Conservation (phyloP, 805 yeast species). For the Tetrapisispora arboricola region DNA sequence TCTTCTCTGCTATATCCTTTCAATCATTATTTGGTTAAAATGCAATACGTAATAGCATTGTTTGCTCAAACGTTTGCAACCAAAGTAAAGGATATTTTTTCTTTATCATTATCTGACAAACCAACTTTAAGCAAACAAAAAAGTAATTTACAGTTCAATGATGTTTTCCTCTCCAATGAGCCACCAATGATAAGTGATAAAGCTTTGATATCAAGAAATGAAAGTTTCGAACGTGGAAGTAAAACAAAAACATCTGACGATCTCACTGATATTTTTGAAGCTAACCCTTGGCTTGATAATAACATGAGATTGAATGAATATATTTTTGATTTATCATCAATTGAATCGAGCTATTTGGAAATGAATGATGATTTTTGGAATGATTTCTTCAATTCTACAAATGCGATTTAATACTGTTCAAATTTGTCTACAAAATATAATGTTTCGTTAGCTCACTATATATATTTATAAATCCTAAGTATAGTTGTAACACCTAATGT, state of each 20-base stretch:
- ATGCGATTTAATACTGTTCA: neutral
- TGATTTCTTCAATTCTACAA: conserved; percentile 26
- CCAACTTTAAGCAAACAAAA: neutral
- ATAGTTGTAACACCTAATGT: neutral
- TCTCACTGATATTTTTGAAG: neutral
- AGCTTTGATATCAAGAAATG: neutral
- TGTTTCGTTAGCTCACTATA: no score
- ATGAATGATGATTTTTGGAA: conserved; percentile 67
- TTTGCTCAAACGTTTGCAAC: conserved; percentile 55
- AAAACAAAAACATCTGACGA: neutral
- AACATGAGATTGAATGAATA: conserved; percentile 18
- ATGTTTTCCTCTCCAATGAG: neutral
- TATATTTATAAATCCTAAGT: neutral
- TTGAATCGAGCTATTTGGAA: conserved; percentile 42
- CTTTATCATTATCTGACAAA: neutral
- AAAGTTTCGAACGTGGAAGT: neutral
- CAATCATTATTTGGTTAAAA: conserved; percentile 44
- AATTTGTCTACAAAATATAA: no score
- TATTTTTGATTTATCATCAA: conserved; percentile 28
- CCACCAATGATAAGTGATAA: neutral
- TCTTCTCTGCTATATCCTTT: conserved; percentile 30
- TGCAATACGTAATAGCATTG: conserved; percentile 45
- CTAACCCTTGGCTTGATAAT: neutral
- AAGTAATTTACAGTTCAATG: conserved; percentile 1
- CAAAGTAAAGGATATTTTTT: neutral